Base-by-base conservation (phyloP, 2,329 filamentous ascomycete species). In the Penicillium sclerotigenum region DNA sequence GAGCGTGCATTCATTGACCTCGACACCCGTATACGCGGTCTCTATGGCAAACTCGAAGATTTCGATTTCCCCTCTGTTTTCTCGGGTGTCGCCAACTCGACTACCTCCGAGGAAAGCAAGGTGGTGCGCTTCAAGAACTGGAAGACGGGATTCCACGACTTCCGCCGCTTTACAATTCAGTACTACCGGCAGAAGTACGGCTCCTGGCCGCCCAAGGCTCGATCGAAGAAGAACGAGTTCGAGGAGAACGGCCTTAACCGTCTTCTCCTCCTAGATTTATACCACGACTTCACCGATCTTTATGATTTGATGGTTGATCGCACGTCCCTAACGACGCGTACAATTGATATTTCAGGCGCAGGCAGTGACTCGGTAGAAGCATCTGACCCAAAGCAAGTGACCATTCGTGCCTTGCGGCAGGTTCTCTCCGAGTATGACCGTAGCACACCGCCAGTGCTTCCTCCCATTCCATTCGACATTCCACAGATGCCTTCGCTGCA, bases 61-160 rank as follows among this genome's bases (percentile, higher is more conserved):
- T 97, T 97, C 64, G 90, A 97, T 31, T 97, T 96, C 65, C 91
- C 92, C 0, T 89, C 90, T 0, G 78, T 97, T 5, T 97, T 96
- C 69, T 85, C 91, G 0, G 94, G 94, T 33, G 85, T 91, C 62
- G 93, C 90, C 68, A 91, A 87, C 71, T 96, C 91, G 4, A 92
- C 87, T 11, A 90, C 88, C 0, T 83, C 85, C 22, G 81, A 81
- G 0, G 91, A 96, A 72, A 86, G 90, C 60, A 92, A 87, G 70
- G 78, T 85, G 18, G 84, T 96, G 41, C 86, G 87, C 22, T 97
- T 95, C 78, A 91, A 91, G 71, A 82, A 83, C 28, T 97, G 94
- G 93, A 88, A 84, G 66, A 79, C 80, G 18, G 82, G 87, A 2
- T 97, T 93, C 70, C 76, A 82, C 57, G 85, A 83, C 54, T 91